Base-by-base conservation (phyloP, 2,329 filamentous ascomycete genomes). In the Phaeosphaeriaceae sp. region DNA sequence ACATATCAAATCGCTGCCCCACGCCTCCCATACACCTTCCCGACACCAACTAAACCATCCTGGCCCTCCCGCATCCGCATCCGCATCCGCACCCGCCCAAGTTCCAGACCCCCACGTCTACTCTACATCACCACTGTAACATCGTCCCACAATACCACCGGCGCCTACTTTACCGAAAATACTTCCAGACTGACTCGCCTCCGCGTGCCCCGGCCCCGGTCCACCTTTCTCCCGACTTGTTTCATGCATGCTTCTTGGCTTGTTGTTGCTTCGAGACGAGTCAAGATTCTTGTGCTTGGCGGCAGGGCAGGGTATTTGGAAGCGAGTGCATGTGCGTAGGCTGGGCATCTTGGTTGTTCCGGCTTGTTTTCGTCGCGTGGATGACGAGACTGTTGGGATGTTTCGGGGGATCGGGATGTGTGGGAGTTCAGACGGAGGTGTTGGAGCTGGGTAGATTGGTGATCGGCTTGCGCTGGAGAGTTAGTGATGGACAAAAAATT, bases 211-310 rank as follows among this genome's bases (percentile, higher is more conserved):
- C 31, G 31, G 31, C 31, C 31, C 31, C 31, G 6, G 3, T 36
- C 31, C 7, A 9, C 25, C 25, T 9, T 27, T 11, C 13, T 3
- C 11, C 31, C 13, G 31, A n/a, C 31, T 15, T 36, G 31, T 36
- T 36, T 36, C 31, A 36, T 36, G 31, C 31, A 15, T 7, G 41
- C 36, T 53, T 53, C 45, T 25, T 52, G 46, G 40, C 15, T 47
- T 51, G n/a, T 56, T 47, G 40, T 6, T 6, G 44, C 33, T 17
- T 20, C 40, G 31, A 51, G 55, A 47, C 44, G 53, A 11, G 19
- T 50, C 52, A 58, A 62, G 57, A 51, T 27, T 49, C n/a, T n/a
- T 54, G 57, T 62, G 31, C 31, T 36, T 36, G 31, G 31, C 31
- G 13, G 31, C 3, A 13, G 31, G 31, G 13, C 31, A 36, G 9